A percentile compares a stretch with the other conserved stretches of the same genome.
Evolutionary conservation across 2,329 filamentous ascomycete genomes (phyloP).

Genomic region (Trichothecium sympodiale): DNA sequence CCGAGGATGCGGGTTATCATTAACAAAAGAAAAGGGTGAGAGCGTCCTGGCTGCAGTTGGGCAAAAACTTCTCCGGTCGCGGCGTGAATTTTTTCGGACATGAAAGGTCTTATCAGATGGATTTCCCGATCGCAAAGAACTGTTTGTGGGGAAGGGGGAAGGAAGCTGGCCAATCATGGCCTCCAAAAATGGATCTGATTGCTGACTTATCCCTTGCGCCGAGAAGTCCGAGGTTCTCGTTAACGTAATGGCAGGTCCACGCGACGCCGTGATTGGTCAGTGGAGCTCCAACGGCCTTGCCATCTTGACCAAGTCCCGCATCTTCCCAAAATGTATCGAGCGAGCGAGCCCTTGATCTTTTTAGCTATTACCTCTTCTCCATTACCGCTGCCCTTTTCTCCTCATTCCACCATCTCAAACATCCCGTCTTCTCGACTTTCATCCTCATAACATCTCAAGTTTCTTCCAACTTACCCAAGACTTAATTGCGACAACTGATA

Average conservation of each 20-base stretch:
- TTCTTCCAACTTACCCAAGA: not conserved
- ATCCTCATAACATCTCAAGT: no score
- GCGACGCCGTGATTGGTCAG: conserved; percentile 17
- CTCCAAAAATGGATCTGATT: not conserved
- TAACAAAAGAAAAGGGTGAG: no score
- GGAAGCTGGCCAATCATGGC: no score
- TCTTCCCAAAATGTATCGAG: not conserved
- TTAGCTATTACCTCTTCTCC: no score
- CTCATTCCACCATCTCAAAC: no score
- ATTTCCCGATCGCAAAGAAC: not conserved
- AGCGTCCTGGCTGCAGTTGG: not conserved
- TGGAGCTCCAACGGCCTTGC: not conserved
- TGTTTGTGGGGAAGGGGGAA: no score
- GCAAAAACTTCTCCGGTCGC: not conserved
- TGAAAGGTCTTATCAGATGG: conserved; percentile 4
- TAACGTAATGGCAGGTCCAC: conserved; percentile 9
- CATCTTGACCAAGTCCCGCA: conserved; percentile 1
- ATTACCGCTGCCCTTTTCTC: no score
- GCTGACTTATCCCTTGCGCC: conserved; percentile 3
- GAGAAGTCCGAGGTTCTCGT: conserved; percentile 5
- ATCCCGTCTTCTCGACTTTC: no score
- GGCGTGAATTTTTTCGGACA: not conserved
- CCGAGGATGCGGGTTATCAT: no score
- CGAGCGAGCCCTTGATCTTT: no score
- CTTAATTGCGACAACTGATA: not conserved